phyloP scores from a whole-genome alignment of 352 stramenopile genomes.

The Globisporangium perplexum region DNA sequence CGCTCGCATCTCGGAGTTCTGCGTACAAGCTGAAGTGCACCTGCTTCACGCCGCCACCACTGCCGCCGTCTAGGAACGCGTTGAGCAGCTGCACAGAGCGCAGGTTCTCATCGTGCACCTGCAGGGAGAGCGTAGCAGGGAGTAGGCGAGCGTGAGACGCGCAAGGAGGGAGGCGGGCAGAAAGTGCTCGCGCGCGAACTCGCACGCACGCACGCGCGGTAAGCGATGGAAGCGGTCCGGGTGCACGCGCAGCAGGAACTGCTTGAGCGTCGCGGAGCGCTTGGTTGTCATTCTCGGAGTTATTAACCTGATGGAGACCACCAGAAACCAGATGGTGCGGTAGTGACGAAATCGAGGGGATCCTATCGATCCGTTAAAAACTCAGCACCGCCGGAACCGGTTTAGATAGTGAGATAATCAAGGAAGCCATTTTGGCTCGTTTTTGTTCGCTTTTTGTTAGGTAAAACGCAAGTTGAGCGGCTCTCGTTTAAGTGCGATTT shows the following conservation, averaged over 20 bases:
- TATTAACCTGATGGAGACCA: background rate
- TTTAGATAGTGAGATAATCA: background rate
- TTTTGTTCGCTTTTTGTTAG: background rate
- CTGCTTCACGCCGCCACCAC: constrained; percentile 3
- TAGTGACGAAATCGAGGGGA: background rate
- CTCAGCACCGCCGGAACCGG: background rate
- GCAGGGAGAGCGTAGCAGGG: background rate
- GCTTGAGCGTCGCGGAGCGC: constrained; percentile 51
- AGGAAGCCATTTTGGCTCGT: background rate
- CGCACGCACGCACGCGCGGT: constrained; percentile 18
- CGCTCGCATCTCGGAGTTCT: background rate
- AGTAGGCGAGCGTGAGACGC: background rate
- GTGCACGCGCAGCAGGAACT: constrained; percentile 69
- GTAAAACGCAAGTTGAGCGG: background rate
- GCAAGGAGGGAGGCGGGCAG: background rate
- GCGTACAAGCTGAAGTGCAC: constrained; percentile 35
- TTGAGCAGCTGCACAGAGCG: constrained; percentile 66
- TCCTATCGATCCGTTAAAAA: background rate
- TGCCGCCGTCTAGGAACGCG: constrained; percentile 46
- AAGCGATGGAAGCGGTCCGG: constrained; percentile 60
- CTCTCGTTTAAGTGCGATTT: constrained; percentile 1
- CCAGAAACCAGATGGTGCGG: background rate
- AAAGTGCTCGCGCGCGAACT: background rate
- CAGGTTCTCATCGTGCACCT: constrained; percentile 69
- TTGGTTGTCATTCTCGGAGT: constrained; percentile 20